Percentiles rank a stretch among this genome's conserved stretches.
phyloP scores from a whole-genome alignment of 305 asterid species.

The Petunia hybrid region DNA sequence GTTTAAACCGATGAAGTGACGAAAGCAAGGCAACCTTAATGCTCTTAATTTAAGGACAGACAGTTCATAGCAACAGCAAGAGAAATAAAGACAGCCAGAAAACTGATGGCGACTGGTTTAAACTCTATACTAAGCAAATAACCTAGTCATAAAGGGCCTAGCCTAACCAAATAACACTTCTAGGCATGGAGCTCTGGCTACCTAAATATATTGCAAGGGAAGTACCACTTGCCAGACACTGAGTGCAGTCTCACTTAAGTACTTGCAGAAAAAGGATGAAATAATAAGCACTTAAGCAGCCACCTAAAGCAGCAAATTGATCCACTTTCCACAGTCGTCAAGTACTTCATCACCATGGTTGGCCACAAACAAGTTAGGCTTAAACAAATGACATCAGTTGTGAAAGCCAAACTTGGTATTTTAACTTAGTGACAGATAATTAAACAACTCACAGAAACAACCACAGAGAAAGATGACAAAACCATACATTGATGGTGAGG shows the following conservation, averaged over 20 bases:
- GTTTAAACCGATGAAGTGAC: too few relatives aligned
- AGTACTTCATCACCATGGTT: constrained; percentile 26
- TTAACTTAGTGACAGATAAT: not conserved
- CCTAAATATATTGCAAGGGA: not conserved
- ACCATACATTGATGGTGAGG: not conserved
- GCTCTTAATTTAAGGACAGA: too few relatives aligned
- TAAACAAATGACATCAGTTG: not conserved
- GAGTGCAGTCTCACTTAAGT: not conserved
- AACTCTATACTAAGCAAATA: not conserved
- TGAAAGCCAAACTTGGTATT: not conserved
- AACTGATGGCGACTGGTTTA: not conserved
- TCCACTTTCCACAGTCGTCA: not conserved
- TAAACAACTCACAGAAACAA: not conserved
- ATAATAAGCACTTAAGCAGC: constrained; percentile 8
- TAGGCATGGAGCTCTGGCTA: not conserved
- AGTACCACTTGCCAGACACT: not conserved
- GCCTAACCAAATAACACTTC: not conserved
- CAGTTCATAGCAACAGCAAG: not conserved
- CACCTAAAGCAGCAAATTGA: not conserved
- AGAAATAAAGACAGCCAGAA: not conserved
- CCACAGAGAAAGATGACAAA: not conserved
- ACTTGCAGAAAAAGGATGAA: not conserved
- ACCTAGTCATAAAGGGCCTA: not conserved
- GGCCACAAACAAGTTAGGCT: not conserved
- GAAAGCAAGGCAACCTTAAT: too few relatives aligned